Evolutionary conservation across 2,329 filamentous ascomycete genomes (phyloP).

Genomic region (Sarocladium brachiariae): DNA sequence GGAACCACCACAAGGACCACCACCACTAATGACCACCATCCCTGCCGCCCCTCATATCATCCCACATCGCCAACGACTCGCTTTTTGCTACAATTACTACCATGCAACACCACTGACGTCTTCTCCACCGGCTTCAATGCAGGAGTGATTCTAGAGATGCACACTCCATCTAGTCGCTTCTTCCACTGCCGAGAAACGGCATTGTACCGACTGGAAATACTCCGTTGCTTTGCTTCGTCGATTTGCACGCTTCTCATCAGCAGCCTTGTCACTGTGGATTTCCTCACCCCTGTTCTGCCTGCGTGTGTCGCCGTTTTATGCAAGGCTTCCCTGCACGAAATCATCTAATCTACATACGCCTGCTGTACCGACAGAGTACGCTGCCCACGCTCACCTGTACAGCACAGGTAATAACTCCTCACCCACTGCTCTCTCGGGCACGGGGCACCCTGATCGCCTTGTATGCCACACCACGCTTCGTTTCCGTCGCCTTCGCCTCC

Average conservation of each 20-base stretch:
- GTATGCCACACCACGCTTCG: conserved; percentile 3
- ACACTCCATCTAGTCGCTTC: not conserved
- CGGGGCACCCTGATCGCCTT: conserved; percentile 1
- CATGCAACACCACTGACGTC: conserved; percentile 2
- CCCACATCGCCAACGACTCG: conserved; percentile 1
- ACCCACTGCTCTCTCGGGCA: not conserved
- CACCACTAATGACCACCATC: conserved; percentile 1
- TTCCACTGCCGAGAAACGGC: not conserved
- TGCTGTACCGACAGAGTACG: no score
- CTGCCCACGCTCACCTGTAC: not conserved
- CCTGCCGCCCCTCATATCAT: conserved; percentile 4
- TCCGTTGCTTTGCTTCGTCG: not conserved
- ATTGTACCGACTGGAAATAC: not conserved
- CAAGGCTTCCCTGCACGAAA: conserved; percentile 10
- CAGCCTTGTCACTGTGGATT: conserved; percentile 8
- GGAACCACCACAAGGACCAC: no score
- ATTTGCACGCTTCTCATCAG: not conserved
- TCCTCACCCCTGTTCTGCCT: not conserved
- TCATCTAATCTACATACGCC: conserved; percentile 7
- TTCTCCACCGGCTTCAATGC: conserved; percentile 2
- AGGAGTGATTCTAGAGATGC: conserved; percentile 6
- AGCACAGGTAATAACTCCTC: not conserved
- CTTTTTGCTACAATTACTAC: not conserved
- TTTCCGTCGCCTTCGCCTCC: not conserved
- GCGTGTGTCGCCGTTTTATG: conserved; percentile 6